Evolutionary conservation across 805 yeast species (phyloP).

Genomic region (Brettanomyces anomalus): DNA sequence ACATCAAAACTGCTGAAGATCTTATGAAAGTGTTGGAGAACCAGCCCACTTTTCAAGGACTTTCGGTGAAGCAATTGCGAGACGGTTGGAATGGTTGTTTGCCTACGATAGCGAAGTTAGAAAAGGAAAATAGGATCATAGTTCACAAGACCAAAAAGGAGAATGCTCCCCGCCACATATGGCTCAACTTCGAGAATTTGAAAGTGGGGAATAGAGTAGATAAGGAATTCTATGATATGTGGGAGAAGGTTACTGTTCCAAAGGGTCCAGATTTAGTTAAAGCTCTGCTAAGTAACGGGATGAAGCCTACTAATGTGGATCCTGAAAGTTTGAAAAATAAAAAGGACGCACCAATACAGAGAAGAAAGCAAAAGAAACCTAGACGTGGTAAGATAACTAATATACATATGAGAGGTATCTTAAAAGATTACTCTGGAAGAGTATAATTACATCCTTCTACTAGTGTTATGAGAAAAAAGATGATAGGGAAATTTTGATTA

Average conservation of each 20-base stretch:
- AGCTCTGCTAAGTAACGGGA: conserved; percentile 69
- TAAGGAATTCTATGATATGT: conserved; percentile 71
- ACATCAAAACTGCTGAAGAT: conserved; percentile 74
- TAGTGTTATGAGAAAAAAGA: no score
- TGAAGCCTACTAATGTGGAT: conserved; percentile 96
- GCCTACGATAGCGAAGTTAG: conserved; percentile 69
- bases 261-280: conserved; percentile 74
- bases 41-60: conserved; percentile 83
- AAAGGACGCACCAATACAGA: conserved; percentile 40
- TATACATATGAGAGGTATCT: conserved; percentile 91
- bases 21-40: conserved; percentile 62
- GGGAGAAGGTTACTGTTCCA: conserved; percentile 77
- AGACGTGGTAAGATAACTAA: conserved; percentile 92
- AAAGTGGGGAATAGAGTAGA: conserved; percentile 47
- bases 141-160: conserved; percentile 91
- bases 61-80: conserved; percentile 62
- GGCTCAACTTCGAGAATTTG: conserved; percentile 75
- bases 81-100: conserved; percentile 95
- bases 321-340: conserved; percentile 82
- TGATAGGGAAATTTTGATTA: background rate
- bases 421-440: conserved; percentile 62
- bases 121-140: conserved; percentile 64
- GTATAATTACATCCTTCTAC: conserved; percentile 11
- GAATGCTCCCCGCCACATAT: conserved; percentile 81
- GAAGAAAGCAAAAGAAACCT: conserved; percentile 81